These are phyloP conservation scores for Lolium multiflorum DNA, from an alignment of 176 grass and related monocot genomes.

Conservation along the genomic window DNA sequence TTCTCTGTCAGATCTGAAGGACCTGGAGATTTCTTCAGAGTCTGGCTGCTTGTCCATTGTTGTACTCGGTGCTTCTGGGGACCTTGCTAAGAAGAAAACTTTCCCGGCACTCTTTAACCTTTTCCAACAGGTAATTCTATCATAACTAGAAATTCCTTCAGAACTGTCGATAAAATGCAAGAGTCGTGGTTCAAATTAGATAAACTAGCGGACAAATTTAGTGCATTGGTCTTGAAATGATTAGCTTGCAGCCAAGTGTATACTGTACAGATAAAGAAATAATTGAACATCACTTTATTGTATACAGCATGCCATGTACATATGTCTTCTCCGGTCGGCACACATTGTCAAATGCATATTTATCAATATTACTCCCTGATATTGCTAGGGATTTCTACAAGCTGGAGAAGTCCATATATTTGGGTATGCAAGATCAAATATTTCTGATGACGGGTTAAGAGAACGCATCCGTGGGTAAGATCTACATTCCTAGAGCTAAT, in stretches of 20 bases:
- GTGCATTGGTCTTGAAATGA: conserved; percentile 9
- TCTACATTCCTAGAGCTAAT: conserved; percentile 26
- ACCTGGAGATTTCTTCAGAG: conserved; percentile 56
- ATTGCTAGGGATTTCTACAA: conserved; percentile 76
- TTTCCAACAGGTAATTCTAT: conserved; percentile 78
- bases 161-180: background rate
- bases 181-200: background rate
- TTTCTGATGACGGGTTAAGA: conserved; percentile 91
- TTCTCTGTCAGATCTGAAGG: conserved; percentile 58
- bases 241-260: background rate
- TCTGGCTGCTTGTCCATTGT: conserved; percentile 81
- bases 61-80: conserved; percentile 95
- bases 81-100: conserved; percentile 99
- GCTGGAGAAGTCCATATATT: conserved; percentile 83
- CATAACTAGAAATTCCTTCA: background rate
- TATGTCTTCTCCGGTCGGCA: conserved; percentile 35
- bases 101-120: conserved; percentile 93
- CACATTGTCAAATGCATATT: background rate
- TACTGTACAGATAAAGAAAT: background rate
- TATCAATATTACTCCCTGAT: conserved; percentile 31
- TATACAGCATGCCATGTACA: conserved; percentile 7
- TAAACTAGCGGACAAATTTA: conserved; percentile 26
- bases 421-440: conserved; percentile 91
- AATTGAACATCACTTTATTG: background rate
- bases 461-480: conserved; percentile 75